Evolutionary conservation across 768 basidiomycete genomes (phyloP), one percentile per base, ranked within the genome.

Genomic region (Pleurotus citrinopileatus): DNA sequence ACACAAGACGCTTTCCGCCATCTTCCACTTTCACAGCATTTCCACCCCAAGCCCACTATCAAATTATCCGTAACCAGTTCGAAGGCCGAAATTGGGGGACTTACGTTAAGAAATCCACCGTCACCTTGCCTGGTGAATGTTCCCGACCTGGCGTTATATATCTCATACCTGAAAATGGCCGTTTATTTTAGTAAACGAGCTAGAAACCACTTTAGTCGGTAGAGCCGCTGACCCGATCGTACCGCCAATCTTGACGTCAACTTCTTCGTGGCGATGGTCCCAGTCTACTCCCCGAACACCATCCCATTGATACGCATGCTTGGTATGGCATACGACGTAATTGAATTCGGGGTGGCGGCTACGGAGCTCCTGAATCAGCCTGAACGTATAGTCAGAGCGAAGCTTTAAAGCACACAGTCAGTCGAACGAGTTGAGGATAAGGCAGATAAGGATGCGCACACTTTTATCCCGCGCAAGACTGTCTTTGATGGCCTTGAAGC

Each of bases 231-330:
- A 56, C 55, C 55, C 55, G 15, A 56, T 28, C 9, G 55, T 56
- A 9, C 55, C 55, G 2, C 37, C 37, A 13, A 38, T 27, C 40
- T 56, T 40, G 40, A 56, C 23, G 19, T 56, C 55, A 3, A 56
- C 27, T 48, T 56, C 55, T 17, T 56, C 37, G 42, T 56, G 55
- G 32, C 55, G 40, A 51, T 56, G 55, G 25, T 56, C 51, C 51
- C 51, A 56, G 25, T 56, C 51, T 3, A 42, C 23, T 7, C 55
- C 52, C 17, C 34, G 17, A 15, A 17, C n/a, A 5, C 55, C 55
- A 13, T 25, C 42, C 15, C 27, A 56, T 10, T 42, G n/a, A 17
- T 32, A 25, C 25, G 38, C 20, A 23, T 56, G 55, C 27, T 38
- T 42, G 10, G 52, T 19, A 22, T 56, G 55, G 20, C 51, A 53